Evolutionary conservation across 192 early-diverging fungal genomes (phyloP), one percentile per base, ranked within the genome.

Genomic region (Podila epicladia): DNA sequence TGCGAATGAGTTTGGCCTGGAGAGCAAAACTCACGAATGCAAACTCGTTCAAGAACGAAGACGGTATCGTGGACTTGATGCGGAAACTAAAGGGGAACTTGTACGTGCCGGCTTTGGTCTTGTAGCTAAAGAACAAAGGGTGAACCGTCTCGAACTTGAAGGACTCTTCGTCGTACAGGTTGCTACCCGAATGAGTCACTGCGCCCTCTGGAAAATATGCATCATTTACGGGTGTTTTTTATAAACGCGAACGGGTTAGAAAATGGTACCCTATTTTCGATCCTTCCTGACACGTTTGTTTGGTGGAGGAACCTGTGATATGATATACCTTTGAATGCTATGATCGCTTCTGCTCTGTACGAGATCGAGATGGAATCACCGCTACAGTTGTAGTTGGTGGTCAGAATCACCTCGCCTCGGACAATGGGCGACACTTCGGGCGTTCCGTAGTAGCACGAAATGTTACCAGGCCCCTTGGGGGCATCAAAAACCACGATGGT

Each of bases 11-110:
- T 8, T 55, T 74, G 19, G 51, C 72, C 3, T 22, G 5, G 50
- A 74, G 58, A 7, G 26, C 61, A n/a, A 67, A 74, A 19, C 22
- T 57, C 60, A 74, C 62, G 22, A 28, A 74, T 12, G n/a, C 59
- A 31, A 45, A 65, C 5, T 24, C 15, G 5, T 37, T 26, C 7
- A 35, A 1, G 53, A 45, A 66, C 11, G 72, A 66, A 1, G 72
- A 73, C n/a, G 64, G 64, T 4, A 31, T 61, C 4, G 35, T 49
- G 2, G n/a, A 20, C 41, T 73, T 41, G 45, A 73, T 51, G 19
- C 55, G 4, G 31, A 73, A 57, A 15, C 58, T 53, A 20, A 53
- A 37, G 50, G 50, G 50, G 5, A 22, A 17, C 5, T 22, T 53
- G 50, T 53, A 53, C n/a, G 17, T 53, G 17, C 50, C 50, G n/a